Conservation (phyloP, 1,284 basidiomycete genomes). For the Peniophora sp. region DNA sequence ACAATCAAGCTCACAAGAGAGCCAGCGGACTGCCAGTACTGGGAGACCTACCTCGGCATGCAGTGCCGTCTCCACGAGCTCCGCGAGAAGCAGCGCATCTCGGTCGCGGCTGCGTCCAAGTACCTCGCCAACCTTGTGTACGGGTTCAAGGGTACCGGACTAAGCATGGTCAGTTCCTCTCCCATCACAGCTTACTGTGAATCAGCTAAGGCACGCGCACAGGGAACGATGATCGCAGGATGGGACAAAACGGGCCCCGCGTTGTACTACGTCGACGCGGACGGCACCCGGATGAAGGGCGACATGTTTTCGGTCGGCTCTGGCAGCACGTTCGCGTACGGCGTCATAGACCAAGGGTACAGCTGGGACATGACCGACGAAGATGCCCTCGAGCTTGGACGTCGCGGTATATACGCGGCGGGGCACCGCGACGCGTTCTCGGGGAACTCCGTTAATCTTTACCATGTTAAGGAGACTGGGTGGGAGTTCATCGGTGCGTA, state of each 20-base stretch:
- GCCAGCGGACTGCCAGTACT: conserved; percentile 89
- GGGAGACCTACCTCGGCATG: conserved; percentile 99
- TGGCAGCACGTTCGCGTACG: conserved; percentile 97
- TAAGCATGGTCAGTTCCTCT: conserved; percentile 77
- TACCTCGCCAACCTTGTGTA: conserved; percentile 97
- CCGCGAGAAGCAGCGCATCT: conserved; percentile 95
- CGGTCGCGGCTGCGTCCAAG: conserved; percentile 97
- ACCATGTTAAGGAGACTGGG: conserved; percentile 90
- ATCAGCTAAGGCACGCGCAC: too few species aligned
- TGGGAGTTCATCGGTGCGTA: conserved; percentile 88
- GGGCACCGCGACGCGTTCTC: conserved; percentile 98
- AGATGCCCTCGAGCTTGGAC: conserved; percentile 92
- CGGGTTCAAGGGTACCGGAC: conserved; percentile 97
- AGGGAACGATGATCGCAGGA: conserved; percentile 99
- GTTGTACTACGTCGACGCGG: conserved; percentile 97
- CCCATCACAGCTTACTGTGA: neutral
- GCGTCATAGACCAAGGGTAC: conserved; percentile 96
- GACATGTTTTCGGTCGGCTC: conserved; percentile 98
- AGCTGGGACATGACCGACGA: conserved; percentile 90
- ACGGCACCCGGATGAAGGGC: conserved; percentile 92
- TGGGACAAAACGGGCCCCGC: conserved; percentile 99
- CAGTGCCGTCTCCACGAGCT: conserved; percentile 97
- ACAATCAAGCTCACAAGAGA: conserved; percentile 4
- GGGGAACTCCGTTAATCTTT: conserved; percentile 94
- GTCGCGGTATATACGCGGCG: conserved; percentile 94